These are phyloP conservation scores for Rhexocercosporidium sp. DNA, from an alignment of 2,329 filamentous ascomycete genomes.

Conservation along the genomic window DNA sequence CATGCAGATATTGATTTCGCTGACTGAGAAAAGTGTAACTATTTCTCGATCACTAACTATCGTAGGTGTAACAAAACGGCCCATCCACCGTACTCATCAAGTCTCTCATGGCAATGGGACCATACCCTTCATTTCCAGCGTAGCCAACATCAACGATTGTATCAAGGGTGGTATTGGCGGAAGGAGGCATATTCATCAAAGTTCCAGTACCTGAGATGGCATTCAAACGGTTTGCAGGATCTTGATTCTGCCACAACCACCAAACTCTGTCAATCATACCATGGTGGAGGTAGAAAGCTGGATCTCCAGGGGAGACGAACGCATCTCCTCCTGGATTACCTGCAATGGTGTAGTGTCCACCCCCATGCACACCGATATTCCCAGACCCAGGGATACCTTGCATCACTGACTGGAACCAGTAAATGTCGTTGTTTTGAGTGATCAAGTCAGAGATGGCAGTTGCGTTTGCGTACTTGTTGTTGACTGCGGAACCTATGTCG, in stretches of 20 bases:
- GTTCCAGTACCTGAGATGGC: conserved; percentile 47
- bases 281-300: conserved; percentile 53
- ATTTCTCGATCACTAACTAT: neutral
- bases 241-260: conserved; percentile 54
- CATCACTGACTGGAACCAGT: conserved; percentile 51
- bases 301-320: conserved; percentile 50
- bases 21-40: no score
- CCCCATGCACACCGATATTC: conserved; percentile 45
- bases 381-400: conserved; percentile 44
- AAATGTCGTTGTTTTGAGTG: conserved; percentile 43
- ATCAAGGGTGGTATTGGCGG: conserved; percentile 47
- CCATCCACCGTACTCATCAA: conserved; percentile 22
- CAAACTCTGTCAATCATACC: conserved; percentile 52
- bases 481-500: conserved; percentile 42
- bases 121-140: neutral
- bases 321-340: conserved; percentile 53
- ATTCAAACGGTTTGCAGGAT: conserved; percentile 41
- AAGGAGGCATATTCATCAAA: conserved; percentile 46
- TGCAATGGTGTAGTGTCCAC: conserved; percentile 48
- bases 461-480: conserved; percentile 7
- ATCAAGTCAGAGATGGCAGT: conserved; percentile 40
- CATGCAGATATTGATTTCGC: no score
- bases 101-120: conserved; percentile 15
- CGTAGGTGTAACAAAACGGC: conserved; percentile 23
- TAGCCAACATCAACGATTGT: conserved; percentile 42